Evolutionary conservation across 768 basidiomycete species (phyloP), one percentile per base, ranked within the genome.

Genomic region (Agrocybe praecox): DNA sequence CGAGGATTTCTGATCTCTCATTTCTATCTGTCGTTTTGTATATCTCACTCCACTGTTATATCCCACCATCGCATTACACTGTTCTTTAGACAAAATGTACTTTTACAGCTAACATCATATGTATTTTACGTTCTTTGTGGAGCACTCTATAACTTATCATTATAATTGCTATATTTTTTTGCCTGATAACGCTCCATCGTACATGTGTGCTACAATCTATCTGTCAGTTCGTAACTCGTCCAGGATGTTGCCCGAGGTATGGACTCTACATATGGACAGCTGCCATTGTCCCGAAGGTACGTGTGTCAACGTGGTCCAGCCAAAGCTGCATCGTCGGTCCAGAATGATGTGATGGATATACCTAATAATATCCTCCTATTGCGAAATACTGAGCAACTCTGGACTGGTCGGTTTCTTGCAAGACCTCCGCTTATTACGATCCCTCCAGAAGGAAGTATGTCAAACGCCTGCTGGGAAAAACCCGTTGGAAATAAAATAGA

Each of bases 1-100:
- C 55, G 73, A 74, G 56, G 72, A 74, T 60, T 74, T 74, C 60
- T 74, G 56, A 62, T 53, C 23, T 29, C 49, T 48, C 49, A 47
- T 33, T 51, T 40, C 40, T 51, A 36, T 14, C 42, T 26, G 33
- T 53, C 18, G n/a, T 57, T 42, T 52, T 53, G 26, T 47, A 34
- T 57, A 44, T 33, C 46, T 19, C 49, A 42, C 46, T 24, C 58
- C 55, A 58, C 53, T 45, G 34, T 46, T 59, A 60, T 60, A 60
- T 64, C 60, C 58, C 53, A 44, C 57, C 50, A 51, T 47, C 44
- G 46, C 58, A 57, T 50, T 36, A 50, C 49, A 57, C 47, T 57
- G 53, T 58, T 60, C 52, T 44, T 19, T 63, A 58, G 58, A 60
- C 47, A 32, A 40, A 52, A 50, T 62, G 56, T 62, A 60, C 52